These are phyloP conservation scores for Vachellia collinsii DNA, from an alignment of 306 rosid genomes.

Conservation along the genomic window DNA sequence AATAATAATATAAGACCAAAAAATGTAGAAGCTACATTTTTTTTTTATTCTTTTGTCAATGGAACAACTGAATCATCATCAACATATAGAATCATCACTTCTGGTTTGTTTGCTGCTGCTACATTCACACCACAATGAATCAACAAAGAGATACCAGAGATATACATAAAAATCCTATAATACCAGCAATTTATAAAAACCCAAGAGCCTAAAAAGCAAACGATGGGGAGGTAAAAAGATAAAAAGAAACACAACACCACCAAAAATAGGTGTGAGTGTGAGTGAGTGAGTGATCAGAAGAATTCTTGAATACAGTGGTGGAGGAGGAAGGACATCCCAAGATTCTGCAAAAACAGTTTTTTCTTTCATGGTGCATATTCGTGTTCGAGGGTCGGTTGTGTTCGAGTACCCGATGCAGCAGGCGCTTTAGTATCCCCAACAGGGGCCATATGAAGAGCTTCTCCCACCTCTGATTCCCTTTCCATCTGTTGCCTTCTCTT, in stretches of 20 bases:
- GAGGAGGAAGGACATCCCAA: slow-evolving; percentile 33
- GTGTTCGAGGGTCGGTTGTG: slow-evolving; percentile 89
- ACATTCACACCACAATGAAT: slow-evolving; percentile 71
- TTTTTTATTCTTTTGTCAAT: slow-evolving; percentile 59
- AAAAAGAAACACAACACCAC: slow-evolving; percentile 34
- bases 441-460: slow-evolving; percentile 80
- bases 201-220: slow-evolving; percentile 50
- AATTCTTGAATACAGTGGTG: slow-evolving; percentile 50
- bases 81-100: slow-evolving; percentile 63
- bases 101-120: slow-evolving; percentile 43
- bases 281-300: slow-evolving; percentile 43
- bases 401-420: slow-evolving; percentile 79
- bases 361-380: slow-evolving; percentile 77
- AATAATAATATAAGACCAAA: slow-evolving; percentile 25
- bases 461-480: slow-evolving; percentile 87
- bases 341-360: slow-evolving; percentile 51
- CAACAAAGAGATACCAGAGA: slow-evolving; percentile 54
- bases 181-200: slow-evolving; percentile 53
- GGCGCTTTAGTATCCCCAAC: slow-evolving; percentile 89
- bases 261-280: slow-evolving; percentile 55
- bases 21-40: slow-evolving; percentile 40
- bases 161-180: slow-evolving; percentile 74
- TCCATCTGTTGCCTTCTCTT: slow-evolving; percentile 86
- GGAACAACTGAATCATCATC: slow-evolving; percentile 65
- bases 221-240: not conserved